phyloP scores from a whole-genome alignment of 805 yeast species.

The Candida nitratophila region DNA sequence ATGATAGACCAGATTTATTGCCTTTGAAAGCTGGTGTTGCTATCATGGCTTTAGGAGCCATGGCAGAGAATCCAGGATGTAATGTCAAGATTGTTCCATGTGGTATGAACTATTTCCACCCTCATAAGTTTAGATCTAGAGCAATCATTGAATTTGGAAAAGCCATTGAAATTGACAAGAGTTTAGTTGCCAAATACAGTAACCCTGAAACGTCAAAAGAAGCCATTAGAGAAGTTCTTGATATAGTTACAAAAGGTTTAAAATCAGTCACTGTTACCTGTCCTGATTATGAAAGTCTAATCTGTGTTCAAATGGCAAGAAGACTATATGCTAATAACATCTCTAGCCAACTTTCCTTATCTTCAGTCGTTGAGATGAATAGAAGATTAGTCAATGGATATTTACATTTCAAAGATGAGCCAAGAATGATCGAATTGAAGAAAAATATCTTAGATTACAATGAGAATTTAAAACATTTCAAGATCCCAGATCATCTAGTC shows the following conservation, averaged over 20 bases:
- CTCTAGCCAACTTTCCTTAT: slow-evolving; percentile 65
- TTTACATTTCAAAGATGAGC: slow-evolving; percentile 62
- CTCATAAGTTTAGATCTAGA: slow-evolving; percentile 90
- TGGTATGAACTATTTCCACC: slow-evolving; percentile 96
- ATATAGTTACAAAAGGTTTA: slow-evolving; percentile 63
- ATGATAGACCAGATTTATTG: slow-evolving; percentile 83
- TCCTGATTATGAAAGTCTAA: slow-evolving; percentile 82
- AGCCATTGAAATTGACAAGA: slow-evolving; percentile 62
- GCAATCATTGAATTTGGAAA: slow-evolving; percentile 94
- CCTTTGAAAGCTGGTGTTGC: slow-evolving; percentile 98
- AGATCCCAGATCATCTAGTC: slow-evolving; percentile 55
- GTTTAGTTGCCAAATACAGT: slow-evolving; percentile 58
- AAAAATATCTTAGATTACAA: slow-evolving; percentile 66
- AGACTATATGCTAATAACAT: slow-evolving; percentile 77
- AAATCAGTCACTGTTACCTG: slow-evolving; percentile 83
- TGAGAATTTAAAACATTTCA: slow-evolving; percentile 39
- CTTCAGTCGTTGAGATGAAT: slow-evolving; percentile 84
- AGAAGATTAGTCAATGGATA: slow-evolving; percentile 82
- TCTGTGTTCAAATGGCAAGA: slow-evolving; percentile 88
- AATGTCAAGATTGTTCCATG: slow-evolving; percentile 89
- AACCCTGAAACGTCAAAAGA: slow-evolving; percentile 55
- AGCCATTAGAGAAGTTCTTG: slow-evolving; percentile 67
- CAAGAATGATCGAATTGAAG: slow-evolving; percentile 54
- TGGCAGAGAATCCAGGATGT: slow-evolving; percentile 67
- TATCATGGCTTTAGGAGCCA: slow-evolving; percentile 94